Evolutionary conservation across 306 rosid genomes (phyloP), one percentile per base, ranked within the genome.

Genomic region (Lathyrus aphaca): DNA sequence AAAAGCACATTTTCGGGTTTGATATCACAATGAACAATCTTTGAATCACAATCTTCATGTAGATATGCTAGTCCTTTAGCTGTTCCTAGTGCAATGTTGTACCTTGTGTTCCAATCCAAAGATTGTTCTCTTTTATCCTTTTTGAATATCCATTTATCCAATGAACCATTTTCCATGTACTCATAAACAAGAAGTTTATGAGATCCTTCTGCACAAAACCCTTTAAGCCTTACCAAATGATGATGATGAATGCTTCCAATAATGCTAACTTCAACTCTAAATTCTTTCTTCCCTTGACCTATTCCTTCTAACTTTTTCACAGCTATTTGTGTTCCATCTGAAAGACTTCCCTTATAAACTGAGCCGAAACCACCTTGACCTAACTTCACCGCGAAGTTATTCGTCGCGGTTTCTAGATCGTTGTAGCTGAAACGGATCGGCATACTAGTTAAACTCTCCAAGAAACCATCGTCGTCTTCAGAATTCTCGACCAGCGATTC

Each of bases 1-100:
- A 93, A 86, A 68, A 93, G 98, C 74, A 93, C 97, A 17, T 93
- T 93, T 73, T 93, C 97, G 7, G 97, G 98, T 57, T 93, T 90
- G 70, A 93, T 93, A 74, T 93, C 98, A 62, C 95, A 93, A 38
- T 93, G 98, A 69, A 93, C 74, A 48, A 93, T 90, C 92, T 88
- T 93, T 1, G 86, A 75, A 43, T 88, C 97, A 62, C 98, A 93
- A 69, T 90, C 97, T 77, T 93, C 97, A 27, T 93, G 98, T 48
- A 93, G 84, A 57, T 93, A 93, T 35, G 96, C 91, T 40, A 93
- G 77, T 19, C 98, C 96, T 78, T 90, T 93, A 3, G 98, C 98
- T 35, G 96, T 93, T 53, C 96, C 96, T 11, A 93, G 10, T 9
- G 98, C 98, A 76, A 93, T 88, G 10, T 80, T 80, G 66, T 80